A percentile compares a stretch with the other conserved stretches of the same genome.
Conservation (phyloP, 2,329 filamentous ascomycete genomes). For the Incumbomyces delicatus region DNA sequence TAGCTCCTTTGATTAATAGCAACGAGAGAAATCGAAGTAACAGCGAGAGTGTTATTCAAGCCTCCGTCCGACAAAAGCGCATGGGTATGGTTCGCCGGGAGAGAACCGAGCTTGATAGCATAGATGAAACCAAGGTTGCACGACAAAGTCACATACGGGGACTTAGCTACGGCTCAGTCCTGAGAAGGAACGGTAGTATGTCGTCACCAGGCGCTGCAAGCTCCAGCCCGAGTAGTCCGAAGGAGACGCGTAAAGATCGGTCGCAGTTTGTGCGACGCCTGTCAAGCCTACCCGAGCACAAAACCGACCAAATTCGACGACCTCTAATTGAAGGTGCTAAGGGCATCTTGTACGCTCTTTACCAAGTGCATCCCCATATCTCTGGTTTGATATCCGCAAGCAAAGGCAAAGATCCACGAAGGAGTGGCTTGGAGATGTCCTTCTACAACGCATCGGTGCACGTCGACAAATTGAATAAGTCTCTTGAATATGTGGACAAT, state of each 20-base stretch:
- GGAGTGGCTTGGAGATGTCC: conserved; percentile 45
- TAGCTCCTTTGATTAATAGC: conserved; percentile 59
- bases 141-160: conserved; percentile 47
- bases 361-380: conserved; percentile 41
- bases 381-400: conserved; percentile 39
- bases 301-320: conserved; percentile 37
- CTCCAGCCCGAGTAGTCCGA: conserved; percentile 35
- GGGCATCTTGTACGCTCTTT: conserved; percentile 46
- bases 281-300: conserved; percentile 49
- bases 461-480: conserved; percentile 47
- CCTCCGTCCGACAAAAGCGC: conserved; percentile 43
- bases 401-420: conserved; percentile 34
- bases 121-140: conserved; percentile 43
- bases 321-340: conserved; percentile 48
- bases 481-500: conserved; percentile 41
- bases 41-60: conserved; percentile 50
- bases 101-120: conserved; percentile 43
- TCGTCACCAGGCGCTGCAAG: conserved; percentile 26
- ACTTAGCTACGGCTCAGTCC: conserved; percentile 47
- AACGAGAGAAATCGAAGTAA: conserved; percentile 52
- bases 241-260: conserved; percentile 31
- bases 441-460: conserved; percentile 48
- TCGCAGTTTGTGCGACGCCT: conserved; percentile 41
- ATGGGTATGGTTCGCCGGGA: conserved; percentile 53
- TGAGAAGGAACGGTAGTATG: conserved; percentile 29